Base-by-base conservation (phyloP, 2,329 filamentous ascomycete genomes). In the Nigrospora sphaerica region DNA sequence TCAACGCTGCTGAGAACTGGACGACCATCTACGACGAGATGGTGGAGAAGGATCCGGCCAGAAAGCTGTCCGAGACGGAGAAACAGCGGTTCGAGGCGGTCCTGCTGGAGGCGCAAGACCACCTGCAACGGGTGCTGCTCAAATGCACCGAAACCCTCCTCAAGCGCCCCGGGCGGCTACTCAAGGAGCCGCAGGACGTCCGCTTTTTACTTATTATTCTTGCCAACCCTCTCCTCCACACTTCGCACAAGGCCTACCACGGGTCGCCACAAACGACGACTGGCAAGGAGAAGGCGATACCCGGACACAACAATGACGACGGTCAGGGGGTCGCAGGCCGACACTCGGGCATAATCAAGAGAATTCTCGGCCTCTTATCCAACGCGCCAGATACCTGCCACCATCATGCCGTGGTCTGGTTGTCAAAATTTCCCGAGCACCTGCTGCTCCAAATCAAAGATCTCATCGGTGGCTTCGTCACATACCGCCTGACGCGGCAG, bases 281-380 rank as follows among this genome's bases (percentile, higher is more conserved):
- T 16, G 12, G 41, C 34, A 23, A 23, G 18, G 40, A 42, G 32
- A 42, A 34, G 17, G n/a, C 40, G 12, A n/a, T 19, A 3, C 3
- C 17, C 16, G n/a, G 32, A 12, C 32, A 34, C 12, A 28, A 23
- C 12, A 23, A 36, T 4, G 11, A 16, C 12, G 32, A 46, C 18
- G 40, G 35, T 16, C 32, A 66, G 16, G 73, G 68, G 9, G 59
- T 72, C 12, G 72, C 78, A 23, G 84, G 83, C 2, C 80, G 87
- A 49, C 86, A 95, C 64, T 90, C 87, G 3, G 86, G 85, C 5
- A 85, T 95, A 45, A 80, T 95, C 56, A 95, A 95, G 63, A 80
- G 91, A 34, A 83, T 95, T 35, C 64, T 95, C 23, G 91, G 91
- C 1, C 69, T 95, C 11, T 61, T 95, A 19, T 85, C 88, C 1